These are phyloP conservation scores for Boletus reticulatus DNA, from an alignment of 768 basidiomycete species.

Conservation along the genomic window DNA sequence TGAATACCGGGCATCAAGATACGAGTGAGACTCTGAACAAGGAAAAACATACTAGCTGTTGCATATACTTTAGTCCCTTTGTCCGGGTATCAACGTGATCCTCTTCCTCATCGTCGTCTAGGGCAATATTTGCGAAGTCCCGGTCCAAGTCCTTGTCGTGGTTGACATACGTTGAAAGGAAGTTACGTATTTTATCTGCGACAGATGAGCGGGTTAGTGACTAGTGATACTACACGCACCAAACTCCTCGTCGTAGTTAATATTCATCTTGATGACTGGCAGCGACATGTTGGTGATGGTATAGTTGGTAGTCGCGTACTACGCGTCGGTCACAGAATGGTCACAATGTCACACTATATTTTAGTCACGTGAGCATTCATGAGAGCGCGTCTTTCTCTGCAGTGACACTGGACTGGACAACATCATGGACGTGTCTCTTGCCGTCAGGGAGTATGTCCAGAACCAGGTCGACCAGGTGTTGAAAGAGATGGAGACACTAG, in stretches of 20 bases:
- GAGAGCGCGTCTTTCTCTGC: not conserved
- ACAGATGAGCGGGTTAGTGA: conserved; percentile 1
- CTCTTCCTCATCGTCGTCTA: conserved; percentile 49
- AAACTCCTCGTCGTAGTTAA: conserved; percentile 73
- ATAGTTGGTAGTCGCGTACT: conserved; percentile 15
- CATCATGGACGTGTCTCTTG: conserved; percentile 4
- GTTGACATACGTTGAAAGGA: conserved; percentile 67
- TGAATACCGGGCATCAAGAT: conserved; percentile 15
- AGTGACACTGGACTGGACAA: no score
- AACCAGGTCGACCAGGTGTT: conserved; percentile 11
- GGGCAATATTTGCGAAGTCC: conserved; percentile 68
- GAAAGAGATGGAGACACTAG: conserved; percentile 6
- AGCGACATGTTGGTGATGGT: conserved; percentile 58
- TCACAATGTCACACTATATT: conserved; percentile 14
- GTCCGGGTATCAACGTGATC: conserved; percentile 32
- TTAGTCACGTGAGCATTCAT: conserved; percentile 12
- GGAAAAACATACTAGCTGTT: conserved; percentile 64
- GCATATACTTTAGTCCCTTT: conserved; percentile 72
- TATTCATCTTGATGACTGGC: conserved; percentile 53
- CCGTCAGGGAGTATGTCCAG: conserved; percentile 12
- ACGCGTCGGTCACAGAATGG: conserved; percentile 28
- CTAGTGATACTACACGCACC: conserved; percentile 36
- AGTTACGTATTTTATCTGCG: conserved; percentile 65
- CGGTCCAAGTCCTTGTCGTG: conserved; percentile 63
- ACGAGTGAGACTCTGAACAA: conserved; percentile 15